These are phyloP conservation scores for Fusarium miscanthi DNA, from an alignment of 2,329 filamentous ascomycete species.

Conservation along the genomic window DNA sequence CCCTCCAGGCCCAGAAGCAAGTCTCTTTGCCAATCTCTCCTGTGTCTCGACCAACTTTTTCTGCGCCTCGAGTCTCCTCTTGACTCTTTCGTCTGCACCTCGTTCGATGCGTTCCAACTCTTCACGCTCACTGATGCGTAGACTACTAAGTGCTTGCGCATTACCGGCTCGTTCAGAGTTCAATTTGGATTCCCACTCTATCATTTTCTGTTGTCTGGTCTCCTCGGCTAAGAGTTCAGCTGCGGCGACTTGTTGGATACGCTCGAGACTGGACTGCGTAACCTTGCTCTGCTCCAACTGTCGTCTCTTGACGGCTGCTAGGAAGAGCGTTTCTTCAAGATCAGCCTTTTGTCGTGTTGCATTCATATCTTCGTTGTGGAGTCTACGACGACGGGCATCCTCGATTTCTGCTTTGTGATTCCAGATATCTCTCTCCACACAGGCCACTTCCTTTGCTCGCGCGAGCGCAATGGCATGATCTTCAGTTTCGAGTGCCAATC, in stretches of 20 bases:
- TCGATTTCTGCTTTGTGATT: conserved; percentile 62
- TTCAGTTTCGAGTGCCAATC: conserved; percentile 59
- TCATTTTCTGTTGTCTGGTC: conserved; percentile 54
- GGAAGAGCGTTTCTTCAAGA: conserved; percentile 57
- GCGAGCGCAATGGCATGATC: conserved; percentile 61
- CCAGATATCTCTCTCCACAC: conserved; percentile 63
- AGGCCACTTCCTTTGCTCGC: conserved; percentile 63
- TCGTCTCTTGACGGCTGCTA: conserved; percentile 48
- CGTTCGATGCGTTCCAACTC: conserved; percentile 62
- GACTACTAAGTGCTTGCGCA: conserved; percentile 60
- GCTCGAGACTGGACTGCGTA: conserved; percentile 58
- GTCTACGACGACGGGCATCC: conserved; percentile 60
- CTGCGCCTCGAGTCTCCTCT: conserved; percentile 61
- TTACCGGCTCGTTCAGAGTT: conserved; percentile 60
- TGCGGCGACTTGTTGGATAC: conserved; percentile 58
- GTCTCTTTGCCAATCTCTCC: conserved; percentile 54
- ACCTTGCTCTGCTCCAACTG: conserved; percentile 61
- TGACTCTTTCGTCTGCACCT: conserved; percentile 58
- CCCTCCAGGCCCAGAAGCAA: conserved; percentile 55
- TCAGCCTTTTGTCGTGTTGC: conserved; percentile 58
- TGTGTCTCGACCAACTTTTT: conserved; percentile 63
- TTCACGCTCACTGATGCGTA: conserved; percentile 62
- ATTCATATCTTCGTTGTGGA: conserved; percentile 58
- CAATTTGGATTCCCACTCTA: conserved; percentile 62
- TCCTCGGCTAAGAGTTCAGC: conserved; percentile 60